Base-by-base conservation (phyloP, 1,139 yeast species). In the Scheffersomyces segobiensis region DNA sequence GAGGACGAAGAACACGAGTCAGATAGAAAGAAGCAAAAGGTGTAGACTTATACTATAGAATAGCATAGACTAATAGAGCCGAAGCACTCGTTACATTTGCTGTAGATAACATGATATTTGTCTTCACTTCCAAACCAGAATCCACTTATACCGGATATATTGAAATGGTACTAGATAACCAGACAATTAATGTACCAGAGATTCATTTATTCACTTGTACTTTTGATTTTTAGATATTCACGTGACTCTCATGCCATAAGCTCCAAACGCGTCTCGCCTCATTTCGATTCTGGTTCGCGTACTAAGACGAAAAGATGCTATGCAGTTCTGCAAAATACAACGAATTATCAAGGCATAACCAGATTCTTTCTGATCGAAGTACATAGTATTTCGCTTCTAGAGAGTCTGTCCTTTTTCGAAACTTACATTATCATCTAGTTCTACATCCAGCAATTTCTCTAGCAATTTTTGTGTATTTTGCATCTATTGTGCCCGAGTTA, bases 1-100 rank as follows among this genome's bases (percentile, higher is more conserved):
- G 59, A 58, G 6, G 55, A 58, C 17, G 51, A 52, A 24, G 56
- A 53, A n/a, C 32, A 14, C 12, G 52, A 54, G 8, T 24, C 50
- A 5, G 55, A 50, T 1, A 52, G 42, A 14, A 32, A 46, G 49
- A 22, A 42, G 46, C 49, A 17, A 5, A 55, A 55, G 42, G 52
- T 49, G 21, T 20, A 49, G 10, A 14, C 17, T 48, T n/a, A 19
- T 48, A 48, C 50, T 48, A 21, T 48, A 48, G 21, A 48, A 48
- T 48, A 48, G 50, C n/a, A 48, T 48, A 48, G 26, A 32, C 42
- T 48, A 48, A 48, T 48, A 19, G 50, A 48, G 18, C 17, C 50
- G 18, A 48, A 12, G 17, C 42, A 32, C 42, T 32, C 42, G 42
- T 10, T 32, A 3, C 26, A 7, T 10, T 10, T 32, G 17, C 12